Percentiles rank a stretch among this genome's conserved stretches.
These are phyloP conservation scores for Colletotrichum liaoningense DNA, from an alignment of 2,329 filamentous ascomycete species.

Conservation along the genomic window DNA sequence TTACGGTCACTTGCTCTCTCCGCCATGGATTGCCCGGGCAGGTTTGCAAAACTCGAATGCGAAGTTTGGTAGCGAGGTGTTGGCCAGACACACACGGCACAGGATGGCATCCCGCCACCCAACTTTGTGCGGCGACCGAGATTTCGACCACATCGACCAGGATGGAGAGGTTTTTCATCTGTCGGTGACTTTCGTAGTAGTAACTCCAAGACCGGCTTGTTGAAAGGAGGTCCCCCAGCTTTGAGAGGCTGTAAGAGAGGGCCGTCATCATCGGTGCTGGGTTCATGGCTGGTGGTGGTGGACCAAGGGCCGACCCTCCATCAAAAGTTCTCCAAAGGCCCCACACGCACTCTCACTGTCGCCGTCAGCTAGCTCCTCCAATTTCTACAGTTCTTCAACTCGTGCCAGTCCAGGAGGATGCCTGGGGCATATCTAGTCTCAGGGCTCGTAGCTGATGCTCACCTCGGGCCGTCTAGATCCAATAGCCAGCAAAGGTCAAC, in stretches of 20 bases:
- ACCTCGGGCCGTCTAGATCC: not conserved
- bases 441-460: not conserved
- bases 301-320: not conserved
- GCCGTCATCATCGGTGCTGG: not conserved
- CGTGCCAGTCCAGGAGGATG: constrained; percentile 1
- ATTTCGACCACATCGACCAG: not conserved
- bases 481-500: not conserved
- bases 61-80: not conserved
- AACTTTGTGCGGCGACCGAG: not conserved
- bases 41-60: not conserved
- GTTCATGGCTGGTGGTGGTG: not conserved
- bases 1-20: not conserved
- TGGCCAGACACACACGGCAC: not conserved
- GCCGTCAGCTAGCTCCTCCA: not conserved
- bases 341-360: constrained; percentile 12
- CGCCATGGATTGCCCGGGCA: not conserved
- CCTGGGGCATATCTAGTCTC: not conserved
- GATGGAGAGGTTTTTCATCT: not conserved
- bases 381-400: not conserved
- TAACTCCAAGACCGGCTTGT: not conserved
- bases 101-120: not conserved
- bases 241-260: not conserved
- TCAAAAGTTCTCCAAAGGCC: constrained; percentile 23
- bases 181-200: not conserved
- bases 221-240: not conserved